Evolutionary conservation across 164 flowering plant species (phyloP), one percentile per base, ranked within the genome.

Genomic region (Cinnamomum chago): DNA sequence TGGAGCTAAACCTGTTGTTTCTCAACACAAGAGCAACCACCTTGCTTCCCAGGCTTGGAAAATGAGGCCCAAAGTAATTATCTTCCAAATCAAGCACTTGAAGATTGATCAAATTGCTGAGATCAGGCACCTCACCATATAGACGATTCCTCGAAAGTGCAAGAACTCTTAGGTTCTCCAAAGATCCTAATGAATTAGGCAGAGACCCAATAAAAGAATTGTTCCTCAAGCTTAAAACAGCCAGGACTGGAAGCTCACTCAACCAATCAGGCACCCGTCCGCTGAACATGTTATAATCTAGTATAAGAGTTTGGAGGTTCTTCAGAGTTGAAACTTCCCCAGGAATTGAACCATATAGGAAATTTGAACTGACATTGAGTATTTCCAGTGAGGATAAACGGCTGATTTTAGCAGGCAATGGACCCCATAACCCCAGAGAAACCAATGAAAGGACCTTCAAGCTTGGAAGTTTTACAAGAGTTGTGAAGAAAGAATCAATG

Each of bases 381-480:
- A 91, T 92, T 72, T 96, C 99, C 27, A 96, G 83, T 1, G 92
- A 87, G 25, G 92, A 85, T 33, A 96, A 73, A 3, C 85, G 86
- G 2, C 82, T 79, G 51, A 94, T 82, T 70, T 90, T 85, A 30
- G 82, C 83, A 11, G 99, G 93, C 69, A 96, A 67, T 1, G 84
- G 84, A 25, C 98, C 99, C 95, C 98, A 91, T 75, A 96, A 76
- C 47, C 99, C 99, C 4, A 96, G 90, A 72, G 97, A 94, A 70
- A 85, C 97, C 81, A 96, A 77, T n/a, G 86, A 84, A 70, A 96
- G 89, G 71, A 96, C 97, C 78, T 88, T 96, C 82, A 96, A 78
- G 76, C 79, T 81, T 0, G 97, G 89, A 55, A 96, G 89, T 74
- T 80, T 82, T 62, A 78, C 92, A 28, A 96, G 92, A 2, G 91